phyloP scores from a whole-genome alignment of 805 yeast species.

The Saccharomycodes ludwigii region DNA sequence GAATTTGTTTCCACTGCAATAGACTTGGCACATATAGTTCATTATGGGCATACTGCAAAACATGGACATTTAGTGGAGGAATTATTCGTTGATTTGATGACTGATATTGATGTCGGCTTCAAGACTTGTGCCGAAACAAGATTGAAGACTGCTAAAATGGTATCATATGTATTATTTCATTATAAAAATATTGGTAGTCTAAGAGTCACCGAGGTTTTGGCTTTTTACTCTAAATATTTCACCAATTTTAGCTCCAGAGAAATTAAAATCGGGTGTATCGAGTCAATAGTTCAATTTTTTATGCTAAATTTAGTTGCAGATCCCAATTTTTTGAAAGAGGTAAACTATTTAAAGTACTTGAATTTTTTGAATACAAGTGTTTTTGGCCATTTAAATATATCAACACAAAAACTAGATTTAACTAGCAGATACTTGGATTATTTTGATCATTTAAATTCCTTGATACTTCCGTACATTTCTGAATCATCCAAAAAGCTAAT shows the following conservation, averaged over 20 bases:
- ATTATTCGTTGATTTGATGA: slow-evolving; percentile 4
- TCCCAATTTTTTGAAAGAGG: slow-evolving; percentile 15
- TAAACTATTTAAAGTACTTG: slow-evolving; percentile 17
- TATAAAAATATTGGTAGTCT: slow-evolving; percentile 12
- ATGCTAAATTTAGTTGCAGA: slow-evolving; percentile 18
- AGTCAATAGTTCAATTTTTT: slow-evolving; percentile 26
- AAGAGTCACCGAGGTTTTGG: slow-evolving; percentile 12
- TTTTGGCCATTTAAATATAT: slow-evolving; percentile 15
- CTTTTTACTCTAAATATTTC: slow-evolving; percentile 15
- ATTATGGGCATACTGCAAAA: slow-evolving; percentile 5
- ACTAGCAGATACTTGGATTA: slow-evolving; percentile 15
- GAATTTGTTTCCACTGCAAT: slow-evolving; percentile 16
- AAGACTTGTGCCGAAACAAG: slow-evolving; percentile 12
- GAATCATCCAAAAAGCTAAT: slow-evolving; percentile 24
- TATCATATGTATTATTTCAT: slow-evolving; percentile 25
- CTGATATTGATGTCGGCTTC: slow-evolving; percentile 4
- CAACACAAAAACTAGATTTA: slow-evolving; percentile 10
- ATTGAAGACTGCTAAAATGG: slow-evolving; percentile 19
- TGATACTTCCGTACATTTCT: slow-evolving; percentile 16
- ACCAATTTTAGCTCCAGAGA: slow-evolving; percentile 13
- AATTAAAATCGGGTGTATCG: slow-evolving; percentile 22
- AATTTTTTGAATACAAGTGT: slow-evolving; percentile 16
- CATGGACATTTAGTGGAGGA: slow-evolving; percentile 6
- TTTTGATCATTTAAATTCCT: slow-evolving; percentile 14
- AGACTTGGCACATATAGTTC: slow-evolving; percentile 10